Evolutionary conservation across 2,329 filamentous ascomycete species (phyloP), one percentile per base, ranked within the genome.

Genomic region (Botrytis galanthina): DNA sequence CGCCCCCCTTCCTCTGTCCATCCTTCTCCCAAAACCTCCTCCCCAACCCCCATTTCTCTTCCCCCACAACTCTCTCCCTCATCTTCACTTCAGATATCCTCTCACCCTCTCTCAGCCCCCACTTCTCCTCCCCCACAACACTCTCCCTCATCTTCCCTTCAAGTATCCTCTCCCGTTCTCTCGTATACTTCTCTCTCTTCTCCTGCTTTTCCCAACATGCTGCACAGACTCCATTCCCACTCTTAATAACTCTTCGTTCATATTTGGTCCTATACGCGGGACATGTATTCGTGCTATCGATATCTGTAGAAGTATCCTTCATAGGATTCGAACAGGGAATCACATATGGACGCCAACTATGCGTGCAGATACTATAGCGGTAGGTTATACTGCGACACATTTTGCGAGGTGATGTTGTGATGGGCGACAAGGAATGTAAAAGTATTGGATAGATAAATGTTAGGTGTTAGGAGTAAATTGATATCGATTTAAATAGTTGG

Each of bases 141-240:
- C 7, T 22, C 35, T 54, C n/a, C 32, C 16, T 26, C 8, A 29
- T 57, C 16, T 29, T 51, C 32, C 4, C 22, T 16, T 37, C 46
- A 18, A 67, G 20, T 10, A 22, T 37, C 20, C 26, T 57, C 42
- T 37, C 37, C 42, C n/a, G 29, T 42, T n/a, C 16, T 39, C 2
- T 48, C 26, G 29, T 18, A 3, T 4, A 20, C 12, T 32, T 32
- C 12, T 54, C 59, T 16, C 10, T 29, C 46, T 16, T 46, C 44
- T 37, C 32, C 26, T 37, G 4, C 4, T 16, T 3, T n/a, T 18
- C 70, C 57, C 70, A 39, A 66, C 59, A 63, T n/a, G 14, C 18
- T 18, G 67, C 54, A 46, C 67, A 70, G 26, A 61, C 20, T 22
- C 67, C 67, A 61, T 70, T 70, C n/a, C 67, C 67, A n/a, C 51